Base-by-base conservation (phyloP, 73 alveolate species). In the Paramecium caudatum region DNA sequence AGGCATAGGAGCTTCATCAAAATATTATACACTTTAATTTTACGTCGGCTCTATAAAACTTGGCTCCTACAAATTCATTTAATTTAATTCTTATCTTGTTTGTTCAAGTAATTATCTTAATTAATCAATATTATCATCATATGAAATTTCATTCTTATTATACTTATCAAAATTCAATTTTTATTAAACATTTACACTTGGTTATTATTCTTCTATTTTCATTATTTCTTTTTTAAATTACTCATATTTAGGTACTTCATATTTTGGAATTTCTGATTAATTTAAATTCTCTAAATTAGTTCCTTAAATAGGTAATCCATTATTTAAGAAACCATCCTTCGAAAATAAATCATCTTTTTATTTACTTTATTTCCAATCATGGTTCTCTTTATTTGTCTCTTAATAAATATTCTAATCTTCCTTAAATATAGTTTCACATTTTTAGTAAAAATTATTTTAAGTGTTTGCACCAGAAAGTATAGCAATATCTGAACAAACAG, bases 21-120 rank as follows among this genome's bases (percentile, higher is more conserved):
- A 36, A 16, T 37, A 41, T 21, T 17, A 39, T 23, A 27, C 23
- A 55, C 9, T 10, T 55, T 23, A 27, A 55, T 55, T 8, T 55
- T 43, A 27, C 21, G 23, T 23, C 12, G 21, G 17, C 88, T 45
- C 69, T 47, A 74, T 37, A 19, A 74, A 34, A 21, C 47, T 74
- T 7, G 88, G 55, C 3, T 74, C 88, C 21, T 74, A 45, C 10
- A 74, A 41, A 43, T 74, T 74, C 88, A 74, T 74, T 25, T 74
- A 74, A 45, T 74, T 41, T 74, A 74, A 39, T 74, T 74, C 88
- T 41, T 74, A 5, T 39, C 69, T 74, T 12, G 88, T 74, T 37
- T 27, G 8, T 45, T 74, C 70, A 37, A 74, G 68, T 21, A 74
- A 41, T 74, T 47, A 65, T 65, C 39, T 74, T 74, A 13, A 12